These are phyloP conservation scores for Apiospora kogelbergensis DNA, from an alignment of 2,329 filamentous ascomycete species.

Conservation along the genomic window DNA sequence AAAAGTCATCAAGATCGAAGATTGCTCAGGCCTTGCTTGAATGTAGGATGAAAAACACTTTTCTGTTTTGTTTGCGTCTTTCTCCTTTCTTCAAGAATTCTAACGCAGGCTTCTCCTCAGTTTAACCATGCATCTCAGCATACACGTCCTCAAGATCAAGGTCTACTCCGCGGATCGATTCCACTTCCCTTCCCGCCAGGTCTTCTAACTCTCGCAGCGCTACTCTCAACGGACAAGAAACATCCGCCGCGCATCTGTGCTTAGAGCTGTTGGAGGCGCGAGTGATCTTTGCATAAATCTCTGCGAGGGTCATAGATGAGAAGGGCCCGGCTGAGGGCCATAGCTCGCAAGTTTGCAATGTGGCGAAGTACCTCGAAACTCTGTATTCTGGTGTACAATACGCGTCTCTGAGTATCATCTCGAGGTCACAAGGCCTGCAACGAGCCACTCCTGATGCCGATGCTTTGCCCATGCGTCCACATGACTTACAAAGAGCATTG, in stretches of 20 bases:
- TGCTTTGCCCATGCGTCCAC: background rate
- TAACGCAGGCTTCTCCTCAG: too few species aligned
- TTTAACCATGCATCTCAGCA: background rate
- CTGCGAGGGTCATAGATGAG: background rate
- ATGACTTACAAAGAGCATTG: background rate
- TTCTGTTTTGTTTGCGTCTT: too few species aligned
- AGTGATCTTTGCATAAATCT: background rate
- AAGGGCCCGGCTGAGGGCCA: background rate
- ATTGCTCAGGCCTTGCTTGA: too few species aligned
- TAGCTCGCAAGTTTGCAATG: background rate
- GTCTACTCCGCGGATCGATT: background rate
- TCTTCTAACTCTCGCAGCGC: background rate
- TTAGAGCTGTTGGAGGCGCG: background rate
- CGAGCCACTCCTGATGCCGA: too few species aligned
- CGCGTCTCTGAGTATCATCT: background rate
- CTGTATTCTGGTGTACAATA: background rate
- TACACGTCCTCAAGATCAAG: background rate
- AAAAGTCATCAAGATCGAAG: too few species aligned
- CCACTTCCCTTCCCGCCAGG: background rate
- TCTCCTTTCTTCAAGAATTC: too few species aligned
- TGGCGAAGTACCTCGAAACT: background rate
- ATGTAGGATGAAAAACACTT: too few species aligned
- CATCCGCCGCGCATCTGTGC: background rate
- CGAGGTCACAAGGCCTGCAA: background rate
- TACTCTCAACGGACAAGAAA: background rate